Percentiles rank a stretch among this genome's conserved stretches.
Evolutionary conservation across 2,329 filamentous ascomycete species (phyloP).

Genomic region (Fusarium ambrosium): DNA sequence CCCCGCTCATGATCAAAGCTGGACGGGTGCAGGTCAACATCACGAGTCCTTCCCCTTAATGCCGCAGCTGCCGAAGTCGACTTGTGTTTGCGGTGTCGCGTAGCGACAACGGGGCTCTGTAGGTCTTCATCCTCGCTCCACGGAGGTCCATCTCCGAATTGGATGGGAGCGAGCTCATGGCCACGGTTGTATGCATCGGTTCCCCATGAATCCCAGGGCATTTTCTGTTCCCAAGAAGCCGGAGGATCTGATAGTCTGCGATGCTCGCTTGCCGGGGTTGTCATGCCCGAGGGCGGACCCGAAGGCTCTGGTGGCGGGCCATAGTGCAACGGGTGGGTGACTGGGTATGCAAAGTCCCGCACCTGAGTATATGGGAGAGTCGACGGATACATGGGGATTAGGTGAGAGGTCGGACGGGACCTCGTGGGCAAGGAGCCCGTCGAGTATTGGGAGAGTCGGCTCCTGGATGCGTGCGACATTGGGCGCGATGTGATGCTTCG

Average conservation of each 20-base stretch:
- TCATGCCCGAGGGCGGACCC: conserved; percentile 79
- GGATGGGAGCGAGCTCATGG: conserved; percentile 83
- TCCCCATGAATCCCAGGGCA: conserved; percentile 70
- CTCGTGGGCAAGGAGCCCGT: conserved; percentile 75
- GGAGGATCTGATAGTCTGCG: conserved; percentile 88
- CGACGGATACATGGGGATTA: conserved; percentile 87
- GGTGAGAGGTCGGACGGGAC: conserved; percentile 84
- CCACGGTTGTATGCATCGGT: conserved; percentile 69
- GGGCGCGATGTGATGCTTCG: conserved; percentile 74
- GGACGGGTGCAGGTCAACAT: conserved; percentile 60
- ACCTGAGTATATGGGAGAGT: conserved; percentile 90
- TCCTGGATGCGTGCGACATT: conserved; percentile 82
- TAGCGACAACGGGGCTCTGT: conserved; percentile 89
- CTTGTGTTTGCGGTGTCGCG: conserved; percentile 88
- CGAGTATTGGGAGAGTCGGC: conserved; percentile 87
- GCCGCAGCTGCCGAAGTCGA: conserved; percentile 69
- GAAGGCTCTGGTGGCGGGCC: conserved; percentile 85
- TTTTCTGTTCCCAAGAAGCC: conserved; percentile 79
- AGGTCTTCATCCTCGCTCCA: conserved; percentile 97
- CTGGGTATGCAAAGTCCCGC: conserved; percentile 93
- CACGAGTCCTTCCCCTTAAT: conserved; percentile 59
- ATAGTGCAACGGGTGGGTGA: conserved; percentile 89
- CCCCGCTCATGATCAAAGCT: conserved; percentile 73
- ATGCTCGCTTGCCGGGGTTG: conserved; percentile 86
- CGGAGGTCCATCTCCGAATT: conserved; percentile 89